A percentile compares a stretch with the other conserved stretches of the same genome.
phyloP scores from a whole-genome alignment of 1,284 basidiomycete species.

The Trichosporon sp. region DNA sequence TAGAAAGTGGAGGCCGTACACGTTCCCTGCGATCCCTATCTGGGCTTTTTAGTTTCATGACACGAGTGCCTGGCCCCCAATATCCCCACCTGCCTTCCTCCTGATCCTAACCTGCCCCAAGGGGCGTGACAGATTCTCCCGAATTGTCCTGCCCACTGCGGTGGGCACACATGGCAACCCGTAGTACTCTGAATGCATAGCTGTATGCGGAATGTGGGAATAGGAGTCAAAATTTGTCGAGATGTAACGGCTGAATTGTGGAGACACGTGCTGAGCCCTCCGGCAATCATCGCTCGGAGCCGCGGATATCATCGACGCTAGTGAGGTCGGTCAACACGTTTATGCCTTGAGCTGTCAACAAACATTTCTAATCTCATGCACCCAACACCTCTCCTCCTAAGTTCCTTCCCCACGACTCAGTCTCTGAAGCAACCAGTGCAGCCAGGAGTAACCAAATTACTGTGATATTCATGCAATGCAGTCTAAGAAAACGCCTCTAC shows the following conservation, averaged over 20 bases:
- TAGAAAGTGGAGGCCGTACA: neutral
- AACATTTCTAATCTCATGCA: neutral
- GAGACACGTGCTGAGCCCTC: neutral
- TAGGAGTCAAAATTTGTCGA: neutral
- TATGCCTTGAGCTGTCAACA: too few relatives aligned
- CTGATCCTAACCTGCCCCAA: neutral
- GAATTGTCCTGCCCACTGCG: neutral
- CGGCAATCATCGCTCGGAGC: conserved; percentile 1
- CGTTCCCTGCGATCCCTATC: neutral
- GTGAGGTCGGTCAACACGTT: neutral
- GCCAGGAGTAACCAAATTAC: conserved; percentile 9
- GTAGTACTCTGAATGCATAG: neutral
- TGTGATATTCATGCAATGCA: conserved; percentile 19
- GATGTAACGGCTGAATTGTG: neutral
- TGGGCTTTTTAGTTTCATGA: neutral
- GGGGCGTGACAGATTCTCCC: neutral
- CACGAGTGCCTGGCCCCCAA: neutral
- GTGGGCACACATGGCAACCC: too few relatives aligned
- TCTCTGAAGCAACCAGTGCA: too few relatives aligned
- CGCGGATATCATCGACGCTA: neutral
- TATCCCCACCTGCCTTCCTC: neutral
- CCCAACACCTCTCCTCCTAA: too few relatives aligned
- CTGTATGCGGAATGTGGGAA: neutral
- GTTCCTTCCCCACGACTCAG: too few relatives aligned
- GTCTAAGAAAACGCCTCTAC: neutral